phyloP scores from a whole-genome alignment of 83 land plant genomes.

The Diphasiastrum complanatum region DNA sequence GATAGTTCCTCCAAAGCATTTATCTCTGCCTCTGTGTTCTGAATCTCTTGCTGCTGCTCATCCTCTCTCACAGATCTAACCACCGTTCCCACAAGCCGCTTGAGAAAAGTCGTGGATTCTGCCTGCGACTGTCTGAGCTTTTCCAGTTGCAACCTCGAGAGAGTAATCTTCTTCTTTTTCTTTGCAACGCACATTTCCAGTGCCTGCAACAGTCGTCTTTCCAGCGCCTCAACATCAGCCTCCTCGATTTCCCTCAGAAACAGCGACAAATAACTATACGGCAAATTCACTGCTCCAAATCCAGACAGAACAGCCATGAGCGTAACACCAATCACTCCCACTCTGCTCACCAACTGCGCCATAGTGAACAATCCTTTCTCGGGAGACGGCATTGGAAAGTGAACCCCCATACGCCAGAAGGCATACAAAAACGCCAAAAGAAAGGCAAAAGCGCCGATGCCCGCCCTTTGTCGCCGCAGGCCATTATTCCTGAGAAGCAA shows the following conservation, averaged over 20 bases:
- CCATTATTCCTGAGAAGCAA: conserved; percentile 66
- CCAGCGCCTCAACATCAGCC: conserved; percentile 61
- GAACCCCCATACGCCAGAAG: conserved; percentile 94
- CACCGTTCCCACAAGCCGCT: conserved; percentile 70
- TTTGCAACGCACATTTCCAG: conserved; percentile 63
- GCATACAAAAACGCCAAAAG: conserved; percentile 70
- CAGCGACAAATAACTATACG: conserved; percentile 78
- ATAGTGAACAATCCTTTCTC: conserved; percentile 79
- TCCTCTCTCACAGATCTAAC: conserved; percentile 77
- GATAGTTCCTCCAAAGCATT: conserved; percentile 81
- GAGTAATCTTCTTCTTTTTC: conserved; percentile 79
- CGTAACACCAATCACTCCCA: conserved; percentile 86
- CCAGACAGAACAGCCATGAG: conserved; percentile 90
- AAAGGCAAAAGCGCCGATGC: conserved; percentile 59
- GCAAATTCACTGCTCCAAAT: conserved; percentile 91
- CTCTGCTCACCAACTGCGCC: conserved; percentile 82
- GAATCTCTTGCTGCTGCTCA: conserved; percentile 80
- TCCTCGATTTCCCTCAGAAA: conserved; percentile 92
- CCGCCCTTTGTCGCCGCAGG: conserved; percentile 71
- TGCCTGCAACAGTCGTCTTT: conserved; percentile 76
- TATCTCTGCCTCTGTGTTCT: conserved; percentile 70
- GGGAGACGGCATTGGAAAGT: conserved; percentile 89
- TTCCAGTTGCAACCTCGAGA: conserved; percentile 69
- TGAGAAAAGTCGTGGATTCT: conserved; percentile 57
- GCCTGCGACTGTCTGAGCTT: too few species aligned